Conservation (phyloP, 306 rosid species). For the Canavalia ensiformis region DNA sequence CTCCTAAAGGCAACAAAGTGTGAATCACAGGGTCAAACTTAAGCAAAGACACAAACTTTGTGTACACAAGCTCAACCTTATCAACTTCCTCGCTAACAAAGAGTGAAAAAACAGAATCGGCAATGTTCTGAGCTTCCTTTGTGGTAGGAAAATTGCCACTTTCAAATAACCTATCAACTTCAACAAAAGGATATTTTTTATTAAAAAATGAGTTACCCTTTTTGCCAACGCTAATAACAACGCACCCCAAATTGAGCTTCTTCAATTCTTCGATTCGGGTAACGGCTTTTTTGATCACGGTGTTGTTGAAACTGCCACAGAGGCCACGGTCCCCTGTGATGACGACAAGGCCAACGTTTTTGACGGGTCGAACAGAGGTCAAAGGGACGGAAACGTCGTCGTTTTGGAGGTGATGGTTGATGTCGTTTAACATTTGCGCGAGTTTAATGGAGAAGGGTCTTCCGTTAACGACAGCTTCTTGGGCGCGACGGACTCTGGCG, state of each 20-base stretch:
- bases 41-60: constrained; percentile 71
- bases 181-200: constrained; percentile 23
- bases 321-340: constrained; percentile 75
- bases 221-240: constrained; percentile 77
- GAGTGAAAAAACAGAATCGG: constrained; percentile 77
- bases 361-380: constrained; percentile 59
- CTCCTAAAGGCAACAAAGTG: constrained; percentile 73
- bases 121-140: constrained; percentile 77
- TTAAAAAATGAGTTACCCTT: constrained; percentile 70
- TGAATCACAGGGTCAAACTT: constrained; percentile 75
- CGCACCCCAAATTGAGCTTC: constrained; percentile 57
- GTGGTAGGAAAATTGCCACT: constrained; percentile 59
- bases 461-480: constrained; percentile 77
- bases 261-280: constrained; percentile 57
- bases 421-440: constrained; percentile 58
- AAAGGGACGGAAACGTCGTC: constrained; percentile 67
- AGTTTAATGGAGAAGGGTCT: constrained; percentile 76
- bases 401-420: constrained; percentile 61
- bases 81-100: constrained; percentile 84
- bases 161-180: constrained; percentile 64
- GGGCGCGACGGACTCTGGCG: constrained; percentile 81
- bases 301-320: constrained; percentile 78
- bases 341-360: constrained; percentile 68
- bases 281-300: constrained; percentile 61
- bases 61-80: constrained; percentile 77